A percentile compares a stretch with the other conserved stretches of the same genome.
Conservation (phyloP, 2,329 filamentous ascomycete species). For the Tolypocladium ovalisporum region DNA sequence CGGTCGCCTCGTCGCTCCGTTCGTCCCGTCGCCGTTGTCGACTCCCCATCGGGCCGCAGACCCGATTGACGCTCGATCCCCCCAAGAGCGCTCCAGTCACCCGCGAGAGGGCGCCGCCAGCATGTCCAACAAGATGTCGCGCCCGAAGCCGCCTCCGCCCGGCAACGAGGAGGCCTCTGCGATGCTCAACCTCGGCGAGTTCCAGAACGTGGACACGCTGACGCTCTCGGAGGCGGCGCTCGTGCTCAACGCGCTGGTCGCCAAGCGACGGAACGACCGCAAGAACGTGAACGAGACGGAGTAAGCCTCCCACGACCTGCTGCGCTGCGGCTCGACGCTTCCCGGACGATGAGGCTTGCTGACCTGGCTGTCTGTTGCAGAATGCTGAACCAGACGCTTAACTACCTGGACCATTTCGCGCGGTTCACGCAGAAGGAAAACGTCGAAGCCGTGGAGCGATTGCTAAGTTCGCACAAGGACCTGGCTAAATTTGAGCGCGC, state of each 20-base stretch:
- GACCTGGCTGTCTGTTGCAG: conserved; percentile 23
- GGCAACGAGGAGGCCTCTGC: conserved; percentile 82
- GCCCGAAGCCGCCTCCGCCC: conserved; percentile 55
- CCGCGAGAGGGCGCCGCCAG: not conserved
- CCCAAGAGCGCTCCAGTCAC: not conserved
- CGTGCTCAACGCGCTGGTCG: conserved; percentile 80
- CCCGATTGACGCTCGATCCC: not conserved
- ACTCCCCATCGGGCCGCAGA: not conserved
- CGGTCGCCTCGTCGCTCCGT: not conserved
- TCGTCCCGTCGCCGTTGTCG: not conserved
- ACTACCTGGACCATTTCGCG: conserved; percentile 89
- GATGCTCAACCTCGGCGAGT: conserved; percentile 81
- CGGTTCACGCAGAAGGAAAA: conserved; percentile 94
- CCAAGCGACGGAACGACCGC: conserved; percentile 66
- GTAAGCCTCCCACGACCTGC: conserved; percentile 32
- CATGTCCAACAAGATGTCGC: conserved; percentile 41
- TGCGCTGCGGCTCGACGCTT: not conserved
- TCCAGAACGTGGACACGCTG: conserved; percentile 81
- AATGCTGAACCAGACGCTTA: conserved; percentile 76
- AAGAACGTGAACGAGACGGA: conserved; percentile 79
- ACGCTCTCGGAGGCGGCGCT: conserved; percentile 87
- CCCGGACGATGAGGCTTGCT: not conserved
- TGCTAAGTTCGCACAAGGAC: conserved; percentile 68
- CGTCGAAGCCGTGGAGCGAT: conserved; percentile 83
- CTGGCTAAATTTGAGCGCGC: conserved; percentile 89